Evolutionary conservation across 768 basidiomycete species (phyloP), one percentile per base, ranked within the genome.

Genomic region (Lepiota venenata): DNA sequence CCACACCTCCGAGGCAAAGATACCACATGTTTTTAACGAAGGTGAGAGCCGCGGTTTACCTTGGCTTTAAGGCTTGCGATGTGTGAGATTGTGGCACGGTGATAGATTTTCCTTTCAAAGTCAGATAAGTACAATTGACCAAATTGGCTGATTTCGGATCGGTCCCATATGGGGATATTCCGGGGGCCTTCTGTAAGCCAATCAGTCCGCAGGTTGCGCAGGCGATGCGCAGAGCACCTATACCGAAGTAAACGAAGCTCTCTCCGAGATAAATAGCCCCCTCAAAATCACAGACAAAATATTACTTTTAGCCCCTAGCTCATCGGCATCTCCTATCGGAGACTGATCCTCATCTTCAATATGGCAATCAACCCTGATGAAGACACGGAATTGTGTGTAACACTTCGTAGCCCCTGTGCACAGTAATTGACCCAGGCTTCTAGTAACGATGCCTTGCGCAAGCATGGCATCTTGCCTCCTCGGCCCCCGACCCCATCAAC

Each of bases 381-480:
- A 75, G 94, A 98, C 68, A 96, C 94, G 2, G 94, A 98, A 80
- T 97, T 98, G 94, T 95, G 68, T 71, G 90, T 69, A 12, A 18
- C 22, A 14, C 25, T 8, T 6, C 21, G 35, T 12, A 6, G 47
- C 2, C 56, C 22, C 21, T 15, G 4, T 36, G 21, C 35, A 20
- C 21, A 35, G 4, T 40, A 15, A 42, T 48, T 54, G 40, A 59
- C 54, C 39, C 18, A 46, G 7, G 32, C 8, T 51, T n/a, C 42
- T 64, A 98, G 94, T 72, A 94, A 96, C 69, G 95, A 98, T 65
- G 91, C 89, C 18, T 82, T 98, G 10, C 88, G 93, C 55, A 93
- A 93, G 62, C 83, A 94, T 62, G 95, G 94, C 15, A 95, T 97
- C 64, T 72, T 98, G 21, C 92, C 93, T 2, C 87, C 89, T 0